A percentile compares a stretch with the other conserved stretches of the same genome.
These are phyloP conservation scores for Neonectria punicea DNA, from an alignment of 2,329 filamentous ascomycete species.

Conservation along the genomic window DNA sequence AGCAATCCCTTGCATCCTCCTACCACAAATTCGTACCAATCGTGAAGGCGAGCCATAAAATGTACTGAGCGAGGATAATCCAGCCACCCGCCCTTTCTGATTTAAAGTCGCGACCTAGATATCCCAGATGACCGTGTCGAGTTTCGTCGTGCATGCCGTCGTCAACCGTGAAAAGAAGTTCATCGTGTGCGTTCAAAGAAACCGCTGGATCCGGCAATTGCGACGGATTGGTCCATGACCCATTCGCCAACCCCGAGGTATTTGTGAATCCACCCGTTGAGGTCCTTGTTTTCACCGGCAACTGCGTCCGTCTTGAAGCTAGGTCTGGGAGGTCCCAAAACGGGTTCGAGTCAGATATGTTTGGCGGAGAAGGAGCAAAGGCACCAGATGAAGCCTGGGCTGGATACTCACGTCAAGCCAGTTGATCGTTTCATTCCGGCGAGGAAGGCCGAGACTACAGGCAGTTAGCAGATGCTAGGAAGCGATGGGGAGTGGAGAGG, in stretches of 20 bases:
- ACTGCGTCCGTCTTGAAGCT: slow-evolving; percentile 91
- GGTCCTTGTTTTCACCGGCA: slow-evolving; percentile 80
- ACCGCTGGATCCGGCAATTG: slow-evolving; percentile 85
- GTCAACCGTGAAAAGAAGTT: slow-evolving; percentile 10
- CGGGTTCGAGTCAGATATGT: slow-evolving; percentile 44
- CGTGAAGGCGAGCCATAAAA: slow-evolving; percentile 8
- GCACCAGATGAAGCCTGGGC: not conserved
- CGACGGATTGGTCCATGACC: slow-evolving; percentile 97
- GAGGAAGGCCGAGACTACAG: slow-evolving; percentile 90
- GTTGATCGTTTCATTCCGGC: slow-evolving; percentile 98
- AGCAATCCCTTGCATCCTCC: slow-evolving; percentile 6
- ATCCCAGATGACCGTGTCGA: not conserved
- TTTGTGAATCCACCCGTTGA: slow-evolving; percentile 89
- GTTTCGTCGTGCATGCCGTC: not conserved
- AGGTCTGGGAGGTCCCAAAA: slow-evolving; percentile 60
- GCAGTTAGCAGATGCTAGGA: slow-evolving; percentile 11
- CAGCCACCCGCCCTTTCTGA: slow-evolving; percentile 3
- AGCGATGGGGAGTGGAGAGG: not conserved
- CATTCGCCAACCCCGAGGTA: slow-evolving; percentile 96
- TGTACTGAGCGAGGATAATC: slow-evolving; percentile 3
- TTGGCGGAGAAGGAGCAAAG: not conserved
- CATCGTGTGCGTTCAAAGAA: slow-evolving; percentile 93
- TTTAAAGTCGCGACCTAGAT: slow-evolving; percentile 5
- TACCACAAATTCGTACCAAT: slow-evolving; percentile 8
- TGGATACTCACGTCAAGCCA: slow-evolving; percentile 87